These are phyloP conservation scores for Yarrowia phangngaensis DNA, from an alignment of 805 yeast species.

Conservation along the genomic window DNA sequence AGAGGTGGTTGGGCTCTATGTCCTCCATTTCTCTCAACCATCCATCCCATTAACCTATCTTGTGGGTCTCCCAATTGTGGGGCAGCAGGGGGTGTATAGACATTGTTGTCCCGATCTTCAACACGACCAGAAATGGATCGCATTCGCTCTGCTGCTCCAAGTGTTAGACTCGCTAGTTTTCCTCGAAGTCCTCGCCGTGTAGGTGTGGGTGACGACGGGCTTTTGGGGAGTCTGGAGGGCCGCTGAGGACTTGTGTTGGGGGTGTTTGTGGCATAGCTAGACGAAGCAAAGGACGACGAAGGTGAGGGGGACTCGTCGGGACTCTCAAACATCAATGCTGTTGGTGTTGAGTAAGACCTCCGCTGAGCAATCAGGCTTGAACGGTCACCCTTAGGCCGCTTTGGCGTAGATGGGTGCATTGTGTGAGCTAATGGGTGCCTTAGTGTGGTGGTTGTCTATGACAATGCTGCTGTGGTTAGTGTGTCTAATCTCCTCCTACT, in stretches of 20 bases:
- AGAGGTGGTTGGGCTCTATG: background rate
- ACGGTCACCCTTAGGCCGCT: slow-evolving; percentile 17
- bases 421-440: background rate
- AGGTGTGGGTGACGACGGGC: slow-evolving; percentile 22
- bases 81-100: slow-evolving; percentile 1
- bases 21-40: slow-evolving; percentile 16
- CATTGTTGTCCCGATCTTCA: slow-evolving; percentile 14
- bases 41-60: slow-evolving; percentile 23
- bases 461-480: background rate
- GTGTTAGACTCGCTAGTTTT: slow-evolving; percentile 22
- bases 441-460: slow-evolving; percentile 10
- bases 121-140: slow-evolving; percentile 18
- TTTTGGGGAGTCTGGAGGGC: slow-evolving; percentile 1
- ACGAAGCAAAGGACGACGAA: slow-evolving; percentile 22
- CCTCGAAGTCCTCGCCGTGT: slow-evolving; percentile 17
- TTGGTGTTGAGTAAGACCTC: slow-evolving; percentile 13
- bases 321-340: slow-evolving; percentile 15
- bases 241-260: slow-evolving; percentile 23
- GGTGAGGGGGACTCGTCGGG: slow-evolving; percentile 12
- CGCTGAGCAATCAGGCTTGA: slow-evolving; percentile 7
- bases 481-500: slow-evolving; percentile 22
- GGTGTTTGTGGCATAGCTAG: slow-evolving; percentile 2
- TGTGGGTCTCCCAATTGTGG: slow-evolving; percentile 19
- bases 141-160: slow-evolving; percentile 22
- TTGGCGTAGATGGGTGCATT: slow-evolving; percentile 20